Evolutionary conservation across 208 protist genomes (phyloP).

Genomic region (Leishmania tropica): DNA sequence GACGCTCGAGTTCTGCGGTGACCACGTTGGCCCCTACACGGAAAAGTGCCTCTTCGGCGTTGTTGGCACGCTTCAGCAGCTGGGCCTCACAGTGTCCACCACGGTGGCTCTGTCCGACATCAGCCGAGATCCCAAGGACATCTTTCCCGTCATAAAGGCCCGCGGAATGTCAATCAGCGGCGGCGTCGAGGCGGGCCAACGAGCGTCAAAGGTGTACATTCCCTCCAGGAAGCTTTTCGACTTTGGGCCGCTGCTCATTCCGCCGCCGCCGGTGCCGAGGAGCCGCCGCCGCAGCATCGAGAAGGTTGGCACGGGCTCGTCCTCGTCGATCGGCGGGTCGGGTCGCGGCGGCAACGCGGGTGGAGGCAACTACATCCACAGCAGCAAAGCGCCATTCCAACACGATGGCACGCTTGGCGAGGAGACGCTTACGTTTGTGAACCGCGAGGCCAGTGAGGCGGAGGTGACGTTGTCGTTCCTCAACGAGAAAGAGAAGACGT

Average conservation of each 20-base stretch:
- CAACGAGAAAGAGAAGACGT: conserved; percentile 88
- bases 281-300: conserved; percentile 44
- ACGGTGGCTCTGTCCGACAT: conserved; percentile 86
- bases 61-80: conserved; percentile 67
- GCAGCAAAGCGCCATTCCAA: background rate
- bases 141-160: conserved; percentile 73
- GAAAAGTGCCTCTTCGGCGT: conserved; percentile 79
- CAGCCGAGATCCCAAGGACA: conserved; percentile 73
- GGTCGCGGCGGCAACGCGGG: background rate
- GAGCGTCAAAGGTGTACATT: conserved; percentile 69
- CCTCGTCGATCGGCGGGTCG: background rate
- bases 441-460: conserved; percentile 77
- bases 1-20: conserved; percentile 83
- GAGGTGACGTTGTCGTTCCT: conserved; percentile 80
- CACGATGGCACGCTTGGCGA: conserved; percentile 14
- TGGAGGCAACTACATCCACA: background rate
- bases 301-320: background rate
- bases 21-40: conserved; percentile 40
- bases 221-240: conserved; percentile 84
- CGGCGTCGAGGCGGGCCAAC: background rate
- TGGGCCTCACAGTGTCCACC: conserved; percentile 54
- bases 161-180: conserved; percentile 27
- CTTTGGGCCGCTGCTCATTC: conserved; percentile 95
- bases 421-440: conserved; percentile 90
- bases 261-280: conserved; percentile 31